Base-by-base conservation (phyloP, 768 basidiomycete genomes). In the Lactarius evosmus region DNA sequence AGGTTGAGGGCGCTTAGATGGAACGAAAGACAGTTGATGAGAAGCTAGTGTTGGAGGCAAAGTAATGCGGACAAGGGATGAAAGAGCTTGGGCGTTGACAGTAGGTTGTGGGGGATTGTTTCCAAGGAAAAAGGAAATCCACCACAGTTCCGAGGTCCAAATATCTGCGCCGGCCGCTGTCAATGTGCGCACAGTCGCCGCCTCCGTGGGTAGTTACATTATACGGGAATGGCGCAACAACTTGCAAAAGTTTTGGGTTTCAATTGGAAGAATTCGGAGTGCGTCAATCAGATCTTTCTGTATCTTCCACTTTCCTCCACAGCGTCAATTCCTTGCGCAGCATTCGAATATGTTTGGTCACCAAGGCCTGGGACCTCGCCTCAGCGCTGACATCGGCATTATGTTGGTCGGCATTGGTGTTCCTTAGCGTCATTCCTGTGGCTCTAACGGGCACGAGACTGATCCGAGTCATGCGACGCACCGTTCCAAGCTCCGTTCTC, bases 121-220 rank as follows among this genome's bases (percentile, higher is more conserved):
- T 40, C 22, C 27, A 9, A 38, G 46, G 38, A n/a, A 32, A 41
- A 27, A 7, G 5, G 27, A 34, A 22, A 36, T 46, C 62, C 62
- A 63, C 57, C 11, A 5, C 22, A 54, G n/a, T 3, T 63, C 62
- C 62, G 62, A 59, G 9, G 25, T 59, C 62, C 58, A 59, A 63
- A 58, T 58, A 53, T 55, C 41, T 49, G 25, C 17, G 17, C 22
- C 17, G 30, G 34, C n/a, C 6, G 17, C 11, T 27, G 29, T 30
- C 30, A 19, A 32, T 30, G 51, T 7, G 51, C 30, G 25, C 27
- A 51, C 16, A 32, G 29, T 52, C 51, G 17, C 51, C 19, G 51
- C 17, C 27, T 52, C 51, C 51, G 29, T 14, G 12, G 2, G 22
- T 51, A 51, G 27, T 51, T 17, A 51, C 12, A 29, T 25, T 51